Percentiles rank a stretch among this genome's conserved stretches.
phyloP scores from a whole-genome alignment of 1,139 yeast genomes.

The Pichia sp. region DNA sequence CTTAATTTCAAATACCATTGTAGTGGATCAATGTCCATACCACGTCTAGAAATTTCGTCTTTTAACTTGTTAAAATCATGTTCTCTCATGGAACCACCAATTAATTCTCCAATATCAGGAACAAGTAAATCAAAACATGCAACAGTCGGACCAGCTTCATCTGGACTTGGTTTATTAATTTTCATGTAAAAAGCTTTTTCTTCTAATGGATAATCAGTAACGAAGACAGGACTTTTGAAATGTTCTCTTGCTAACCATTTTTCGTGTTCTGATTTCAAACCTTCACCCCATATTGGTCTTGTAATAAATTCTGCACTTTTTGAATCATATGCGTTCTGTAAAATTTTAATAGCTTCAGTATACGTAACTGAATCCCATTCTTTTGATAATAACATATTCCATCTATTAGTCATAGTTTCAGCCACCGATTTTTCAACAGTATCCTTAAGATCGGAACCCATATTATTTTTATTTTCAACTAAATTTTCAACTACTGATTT shows the following conservation, averaged over 20 bases:
- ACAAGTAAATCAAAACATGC: slow-evolving; percentile 85
- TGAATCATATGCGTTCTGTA: slow-evolving; percentile 30
- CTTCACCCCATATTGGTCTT: slow-evolving; percentile 60
- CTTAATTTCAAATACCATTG: slow-evolving; percentile 79
- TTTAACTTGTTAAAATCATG: slow-evolving; percentile 47
- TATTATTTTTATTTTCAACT: slow-evolving; percentile 29
- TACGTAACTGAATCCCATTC: slow-evolving; percentile 75
- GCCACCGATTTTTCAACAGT: slow-evolving; percentile 32
- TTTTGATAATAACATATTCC: slow-evolving; percentile 32
- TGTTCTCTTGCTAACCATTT: slow-evolving; percentile 75
- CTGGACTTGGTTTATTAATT: slow-evolving; percentile 33
- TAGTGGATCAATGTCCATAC: slow-evolving; percentile 54
- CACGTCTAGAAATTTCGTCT: slow-evolving; percentile 42
- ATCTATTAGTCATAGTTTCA: slow-evolving; percentile 34
- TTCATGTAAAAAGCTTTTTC: slow-evolving; percentile 94
- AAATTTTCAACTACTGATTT: slow-evolving; percentile 43
- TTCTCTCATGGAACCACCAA: slow-evolving; percentile 93
- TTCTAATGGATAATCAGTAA: slow-evolving; percentile 75
- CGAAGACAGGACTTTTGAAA: slow-evolving; percentile 73
- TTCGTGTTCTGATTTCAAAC: slow-evolving; percentile 81
- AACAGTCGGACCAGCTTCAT: slow-evolving; percentile 43
- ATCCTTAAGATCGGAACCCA: slow-evolving; percentile 39
- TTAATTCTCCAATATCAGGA: slow-evolving; percentile 93
- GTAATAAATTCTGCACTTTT: slow-evolving; percentile 29
- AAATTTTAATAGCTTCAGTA: slow-evolving; percentile 58